phyloP scores from a whole-genome alignment of 495 filamentous ascomycete genomes.

The Copromyces sp. region DNA sequence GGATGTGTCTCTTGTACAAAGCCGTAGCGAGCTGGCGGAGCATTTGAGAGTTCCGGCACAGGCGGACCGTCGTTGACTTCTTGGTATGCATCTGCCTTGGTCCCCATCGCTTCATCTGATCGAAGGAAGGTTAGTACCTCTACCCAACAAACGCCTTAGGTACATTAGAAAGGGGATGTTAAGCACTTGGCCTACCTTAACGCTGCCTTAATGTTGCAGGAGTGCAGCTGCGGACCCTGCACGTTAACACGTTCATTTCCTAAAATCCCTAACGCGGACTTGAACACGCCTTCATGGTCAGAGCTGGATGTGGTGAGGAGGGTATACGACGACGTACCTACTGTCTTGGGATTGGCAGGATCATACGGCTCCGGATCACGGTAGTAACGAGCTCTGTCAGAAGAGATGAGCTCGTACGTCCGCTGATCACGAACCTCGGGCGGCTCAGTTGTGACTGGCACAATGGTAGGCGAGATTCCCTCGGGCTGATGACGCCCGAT shows the following conservation, averaged over 20 bases:
- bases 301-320: too few relatives aligned
- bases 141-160: not conserved
- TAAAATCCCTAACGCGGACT: too few relatives aligned
- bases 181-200: too few relatives aligned
- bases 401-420: conserved; percentile 21
- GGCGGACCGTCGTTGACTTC: conserved; percentile 12
- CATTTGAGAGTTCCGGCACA: conserved; percentile 16
- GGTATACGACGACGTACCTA: conserved; percentile 10
- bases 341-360: conserved; percentile 13
- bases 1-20: conserved; percentile 1
- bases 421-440: conserved; percentile 15
- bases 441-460: not conserved
- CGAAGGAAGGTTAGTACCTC: not conserved
- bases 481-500: not conserved
- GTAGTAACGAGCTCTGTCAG: conserved; percentile 26
- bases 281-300: not conserved
- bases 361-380: conserved; percentile 22
- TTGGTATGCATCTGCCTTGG: conserved; percentile 14
- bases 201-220: too few relatives aligned
- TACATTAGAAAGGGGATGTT: too few relatives aligned
- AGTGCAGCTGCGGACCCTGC: too few relatives aligned
- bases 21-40: conserved; percentile 13
- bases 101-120: not conserved
- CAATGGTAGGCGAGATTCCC: not conserved
- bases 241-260: too few relatives aligned